Percentiles rank a stretch among this genome's conserved stretches.
Conservation (phyloP, 371 early-diverging fungal species). For the Mucor plumbeus region DNA sequence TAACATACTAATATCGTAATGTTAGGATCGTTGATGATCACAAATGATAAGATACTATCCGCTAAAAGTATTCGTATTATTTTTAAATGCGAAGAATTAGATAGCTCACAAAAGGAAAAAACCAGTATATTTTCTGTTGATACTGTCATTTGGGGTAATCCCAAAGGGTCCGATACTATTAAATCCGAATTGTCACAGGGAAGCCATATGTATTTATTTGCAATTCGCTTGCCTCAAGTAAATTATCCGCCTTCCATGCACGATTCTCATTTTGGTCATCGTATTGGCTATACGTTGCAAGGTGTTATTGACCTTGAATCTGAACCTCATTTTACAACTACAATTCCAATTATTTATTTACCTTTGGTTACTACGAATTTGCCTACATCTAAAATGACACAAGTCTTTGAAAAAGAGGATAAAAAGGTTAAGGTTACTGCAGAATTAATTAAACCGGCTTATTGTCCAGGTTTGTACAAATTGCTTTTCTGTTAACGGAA, state of each 20-base stretch:
- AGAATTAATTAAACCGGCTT: slow-evolving; percentile 42
- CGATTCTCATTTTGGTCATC: slow-evolving; percentile 38
- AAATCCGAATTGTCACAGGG: slow-evolving; percentile 28
- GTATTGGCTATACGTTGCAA: slow-evolving; percentile 42
- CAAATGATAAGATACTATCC: slow-evolving; percentile 33
- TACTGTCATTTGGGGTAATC: slow-evolving; percentile 33
- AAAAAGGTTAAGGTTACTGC: slow-evolving; percentile 34
- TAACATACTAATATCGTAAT: neutral
- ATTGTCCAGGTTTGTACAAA: slow-evolving; percentile 45
- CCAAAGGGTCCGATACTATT: neutral
- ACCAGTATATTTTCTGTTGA: slow-evolving; percentile 37
- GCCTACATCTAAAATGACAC: slow-evolving; percentile 17
- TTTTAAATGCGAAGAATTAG: slow-evolving; percentile 40
- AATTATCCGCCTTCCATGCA: slow-evolving; percentile 53
- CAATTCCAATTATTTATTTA: slow-evolving; percentile 36
- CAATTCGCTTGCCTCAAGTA: slow-evolving; percentile 43
- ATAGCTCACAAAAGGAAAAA: slow-evolving; percentile 13
- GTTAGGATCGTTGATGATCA: slow-evolving; percentile 46
- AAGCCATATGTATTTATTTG: slow-evolving; percentile 50
- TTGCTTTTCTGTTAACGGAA: neutral
- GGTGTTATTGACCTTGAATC: slow-evolving; percentile 34
- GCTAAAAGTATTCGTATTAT: slow-evolving; percentile 38
- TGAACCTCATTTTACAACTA: slow-evolving; percentile 19
- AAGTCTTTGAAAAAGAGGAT: slow-evolving; percentile 30
- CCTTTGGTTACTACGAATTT: slow-evolving; percentile 34